Conservation (phyloP, 75 land plant species). For the Ceratopteris richardii region DNA sequence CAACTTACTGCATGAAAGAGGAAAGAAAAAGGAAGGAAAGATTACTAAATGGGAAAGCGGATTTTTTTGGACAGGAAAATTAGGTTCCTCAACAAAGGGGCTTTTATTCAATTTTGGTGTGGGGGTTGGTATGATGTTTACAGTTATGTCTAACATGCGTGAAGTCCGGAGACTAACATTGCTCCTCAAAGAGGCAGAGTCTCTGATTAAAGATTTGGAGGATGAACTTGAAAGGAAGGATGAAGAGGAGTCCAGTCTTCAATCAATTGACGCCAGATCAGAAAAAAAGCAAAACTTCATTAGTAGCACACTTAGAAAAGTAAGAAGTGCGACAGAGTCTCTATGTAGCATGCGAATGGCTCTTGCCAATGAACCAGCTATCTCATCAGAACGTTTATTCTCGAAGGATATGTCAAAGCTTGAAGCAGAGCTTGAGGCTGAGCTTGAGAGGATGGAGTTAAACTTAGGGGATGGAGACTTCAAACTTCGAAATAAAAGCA, state of each 20-base stretch:
- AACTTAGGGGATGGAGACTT: slow-evolving; percentile 20
- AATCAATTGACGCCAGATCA: not conserved
- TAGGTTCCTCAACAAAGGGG: slow-evolving; percentile 26
- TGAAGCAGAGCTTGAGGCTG: slow-evolving; percentile 87
- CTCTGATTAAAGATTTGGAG: slow-evolving; percentile 60
- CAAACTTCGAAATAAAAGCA: not conserved
- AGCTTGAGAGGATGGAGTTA: slow-evolving; percentile 63
- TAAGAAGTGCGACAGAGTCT: not conserved
- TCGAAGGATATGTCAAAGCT: slow-evolving; percentile 50
- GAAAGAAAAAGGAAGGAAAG: no score
- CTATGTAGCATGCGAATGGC: not conserved
- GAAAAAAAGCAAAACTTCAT: not conserved
- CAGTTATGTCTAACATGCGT: slow-evolving; percentile 24
- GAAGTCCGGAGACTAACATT: slow-evolving; percentile 51
- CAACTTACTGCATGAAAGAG: no score
- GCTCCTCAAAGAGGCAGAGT: slow-evolving; percentile 50
- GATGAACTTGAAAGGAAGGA: slow-evolving; percentile 71
- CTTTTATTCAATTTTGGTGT: slow-evolving; percentile 58
- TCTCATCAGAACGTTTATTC: not conserved
- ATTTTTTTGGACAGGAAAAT: slow-evolving; percentile 1
- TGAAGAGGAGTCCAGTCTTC: not conserved
- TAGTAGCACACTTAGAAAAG: not conserved
- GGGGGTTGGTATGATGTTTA: slow-evolving; percentile 57
- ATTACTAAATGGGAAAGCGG: no score
- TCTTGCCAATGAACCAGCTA: not conserved